Conservation (phyloP, 2,329 filamentous ascomycete genomes). For the Aspergillus intermedius region DNA sequence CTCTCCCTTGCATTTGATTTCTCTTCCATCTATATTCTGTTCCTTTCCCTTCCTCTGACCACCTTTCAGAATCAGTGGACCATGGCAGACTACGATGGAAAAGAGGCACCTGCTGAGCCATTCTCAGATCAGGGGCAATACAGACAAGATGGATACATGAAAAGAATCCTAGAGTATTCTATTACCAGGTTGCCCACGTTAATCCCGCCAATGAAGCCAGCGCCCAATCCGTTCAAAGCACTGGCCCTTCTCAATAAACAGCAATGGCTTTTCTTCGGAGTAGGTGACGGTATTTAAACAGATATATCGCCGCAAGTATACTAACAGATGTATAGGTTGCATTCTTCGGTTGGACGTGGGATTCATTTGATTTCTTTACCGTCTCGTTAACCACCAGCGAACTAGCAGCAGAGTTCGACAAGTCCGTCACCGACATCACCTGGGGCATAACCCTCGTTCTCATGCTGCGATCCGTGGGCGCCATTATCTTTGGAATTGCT, state of each 20-base stretch:
- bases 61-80: background rate
- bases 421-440: constrained; percentile 52
- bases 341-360: constrained; percentile 48
- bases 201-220: constrained; percentile 50
- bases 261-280: constrained; percentile 55
- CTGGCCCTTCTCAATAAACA: constrained; percentile 47
- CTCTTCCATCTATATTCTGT: background rate
- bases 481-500: constrained; percentile 50
- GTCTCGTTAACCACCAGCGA: constrained; percentile 52
- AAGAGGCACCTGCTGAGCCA: background rate
- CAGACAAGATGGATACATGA: constrained; percentile 15
- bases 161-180: constrained; percentile 42
- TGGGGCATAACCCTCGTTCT: constrained; percentile 54
- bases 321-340: constrained; percentile 21
- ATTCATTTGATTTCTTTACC: constrained; percentile 58
- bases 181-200: constrained; percentile 49
- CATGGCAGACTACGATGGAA: background rate
- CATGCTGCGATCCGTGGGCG: constrained; percentile 56
- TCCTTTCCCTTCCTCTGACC: background rate
- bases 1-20: background rate
- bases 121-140: background rate
- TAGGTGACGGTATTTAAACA: constrained; percentile 6
- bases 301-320: constrained; percentile 6
- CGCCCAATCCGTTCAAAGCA: constrained; percentile 49
- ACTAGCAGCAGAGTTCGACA: constrained; percentile 49